Evolutionary conservation across 371 early-diverging fungal genomes (phyloP).

Genomic region (Syncephalastrum racemosum): DNA sequence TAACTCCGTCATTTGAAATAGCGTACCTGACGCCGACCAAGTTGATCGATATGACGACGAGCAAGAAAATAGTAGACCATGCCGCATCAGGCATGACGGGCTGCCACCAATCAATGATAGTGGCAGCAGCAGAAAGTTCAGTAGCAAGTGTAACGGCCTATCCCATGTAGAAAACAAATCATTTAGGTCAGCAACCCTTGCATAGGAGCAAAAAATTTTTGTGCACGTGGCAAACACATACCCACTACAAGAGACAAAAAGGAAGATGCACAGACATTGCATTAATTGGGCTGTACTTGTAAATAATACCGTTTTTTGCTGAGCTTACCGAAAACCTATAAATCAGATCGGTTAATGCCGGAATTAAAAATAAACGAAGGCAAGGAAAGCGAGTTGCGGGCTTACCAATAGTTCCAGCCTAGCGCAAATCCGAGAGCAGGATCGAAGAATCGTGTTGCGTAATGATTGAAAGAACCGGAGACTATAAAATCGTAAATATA

Average conservation of each 20-base stretch:
- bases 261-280: neutral
- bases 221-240: conserved; percentile 9
- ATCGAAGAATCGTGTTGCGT: conserved; percentile 83
- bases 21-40: conserved; percentile 20
- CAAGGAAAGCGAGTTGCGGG: neutral
- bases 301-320: neutral
- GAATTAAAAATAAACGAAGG: conserved; percentile 1
- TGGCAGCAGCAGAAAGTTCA: conserved; percentile 70
- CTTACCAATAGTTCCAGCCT: conserved; percentile 83
- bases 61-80: conserved; percentile 56
- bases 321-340: conserved; percentile 29
- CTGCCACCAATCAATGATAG: conserved; percentile 75
- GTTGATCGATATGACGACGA: conserved; percentile 34
- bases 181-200: neutral
- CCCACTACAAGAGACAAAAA: conserved; percentile 22
- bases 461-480: conserved; percentile 83
- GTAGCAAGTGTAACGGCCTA: conserved; percentile 68
- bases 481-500: conserved; percentile 27
- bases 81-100: conserved; percentile 48
- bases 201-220: neutral
- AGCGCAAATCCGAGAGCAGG: conserved; percentile 80
- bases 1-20: neutral
- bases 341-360: neutral
- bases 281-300: neutral
- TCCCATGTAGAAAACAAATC: conserved; percentile 55